Evolutionary conservation across 1,284 basidiomycete genomes (phyloP).

Genomic region (Violaceomyces palustris): DNA sequence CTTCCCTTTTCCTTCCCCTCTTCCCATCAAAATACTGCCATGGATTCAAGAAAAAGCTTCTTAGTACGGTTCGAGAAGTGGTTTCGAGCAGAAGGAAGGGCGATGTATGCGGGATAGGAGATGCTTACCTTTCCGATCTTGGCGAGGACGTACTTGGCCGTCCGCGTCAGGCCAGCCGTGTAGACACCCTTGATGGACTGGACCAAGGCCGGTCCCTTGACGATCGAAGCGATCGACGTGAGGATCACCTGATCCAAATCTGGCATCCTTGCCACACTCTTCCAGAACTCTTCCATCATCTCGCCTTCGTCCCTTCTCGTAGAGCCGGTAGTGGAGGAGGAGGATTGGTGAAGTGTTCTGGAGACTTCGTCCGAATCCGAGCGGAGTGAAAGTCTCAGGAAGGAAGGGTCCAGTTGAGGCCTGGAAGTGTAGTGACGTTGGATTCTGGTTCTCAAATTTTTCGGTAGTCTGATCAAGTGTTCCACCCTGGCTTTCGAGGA

Average conservation of each 20-base stretch:
- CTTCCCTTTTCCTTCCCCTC: too few species aligned
- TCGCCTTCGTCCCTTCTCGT: too few species aligned
- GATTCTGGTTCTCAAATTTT: conserved; percentile 5
- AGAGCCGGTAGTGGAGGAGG: too few species aligned
- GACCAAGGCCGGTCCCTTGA: conserved; percentile 37
- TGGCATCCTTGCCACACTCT: conserved; percentile 2
- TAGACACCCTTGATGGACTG: conserved; percentile 51
- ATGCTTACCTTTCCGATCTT: conserved; percentile 49
- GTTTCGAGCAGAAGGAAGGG: too few species aligned
- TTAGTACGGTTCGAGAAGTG: not conserved
- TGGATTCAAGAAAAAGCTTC: too few species aligned
- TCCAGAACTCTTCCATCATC: conserved; percentile 8
- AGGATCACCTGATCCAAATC: conserved; percentile 38
- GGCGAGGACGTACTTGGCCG: conserved; percentile 41
- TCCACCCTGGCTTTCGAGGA: not conserved
- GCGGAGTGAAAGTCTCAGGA: conserved; percentile 38
- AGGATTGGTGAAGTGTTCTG: too few species aligned
- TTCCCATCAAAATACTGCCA: too few species aligned
- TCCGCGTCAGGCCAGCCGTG: conserved; percentile 45
- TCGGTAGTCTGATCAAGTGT: not conserved
- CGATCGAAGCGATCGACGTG: conserved; percentile 32
- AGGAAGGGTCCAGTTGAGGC: conserved; percentile 32
- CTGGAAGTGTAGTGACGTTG: conserved; percentile 30
- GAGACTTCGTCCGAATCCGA: too few species aligned
- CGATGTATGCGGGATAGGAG: too few species aligned